Base-by-base conservation (phyloP, 495 filamentous ascomycete genomes). In the Penicillium dipodomyicola region DNA sequence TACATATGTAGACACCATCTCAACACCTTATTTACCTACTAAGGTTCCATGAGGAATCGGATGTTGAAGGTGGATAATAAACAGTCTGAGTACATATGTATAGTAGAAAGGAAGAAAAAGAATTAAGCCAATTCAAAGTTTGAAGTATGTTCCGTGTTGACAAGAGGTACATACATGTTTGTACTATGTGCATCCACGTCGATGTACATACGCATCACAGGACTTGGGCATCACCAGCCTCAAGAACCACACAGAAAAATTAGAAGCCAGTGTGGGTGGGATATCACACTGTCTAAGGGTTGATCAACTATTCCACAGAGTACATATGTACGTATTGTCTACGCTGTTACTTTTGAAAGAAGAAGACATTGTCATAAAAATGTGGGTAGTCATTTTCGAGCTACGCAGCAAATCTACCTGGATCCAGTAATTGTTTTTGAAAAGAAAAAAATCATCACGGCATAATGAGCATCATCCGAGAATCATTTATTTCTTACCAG, bases 401-500 rank as follows among this genome's bases (percentile, higher is more conserved):
- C 32, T 63, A 69, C 64, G 55, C 52, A 62, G 57, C 64, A 61
- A 66, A 64, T 68, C 66, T 69, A 69, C 64, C 65, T 63, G 61
- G 52, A 62, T 63, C 64, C 59, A 64, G 57, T 59, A 60, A 69
- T 54, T 58, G 57, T 67, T 69, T 68, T 69, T 67, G 54, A 58
- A 54, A 56, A 60, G 60, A 65, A 62, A 57, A 66, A 61, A 69
- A 52, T 69, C 66, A 69, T 69, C 66, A 69, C 64, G 66, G 66
- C 66, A 57, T 69, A 54, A 59, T 64, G 15, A 52, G 49, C 17
- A 43, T 69, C 64, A 69, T 69, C 53, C 65, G 67, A 59, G 61
- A 65, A 67, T 59, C 65, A 62, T 58, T 76, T 87, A 87, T 78
- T 87, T 87, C 84, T 87, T 87, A 64, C 73, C 76, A 70, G 82